Base-by-base conservation (phyloP, 2,329 filamentous ascomycete species). In the Fusarium sterilihyphosum region DNA sequence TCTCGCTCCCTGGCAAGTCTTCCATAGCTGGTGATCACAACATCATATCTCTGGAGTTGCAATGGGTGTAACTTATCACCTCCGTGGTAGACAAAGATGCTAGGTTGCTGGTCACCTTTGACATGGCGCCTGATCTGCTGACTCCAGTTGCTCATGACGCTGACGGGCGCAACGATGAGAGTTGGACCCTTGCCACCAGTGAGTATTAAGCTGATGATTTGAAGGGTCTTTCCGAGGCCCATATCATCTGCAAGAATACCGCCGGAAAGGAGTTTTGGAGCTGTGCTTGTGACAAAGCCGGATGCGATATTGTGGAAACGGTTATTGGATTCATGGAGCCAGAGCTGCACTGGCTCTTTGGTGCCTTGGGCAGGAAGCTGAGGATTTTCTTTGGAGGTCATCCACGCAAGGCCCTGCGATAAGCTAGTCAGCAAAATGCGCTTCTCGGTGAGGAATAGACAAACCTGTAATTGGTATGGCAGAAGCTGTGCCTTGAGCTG, bases 111-210 rank as follows among this genome's bases (percentile, higher is more conserved):
- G n/a, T 92, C 88, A 10, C 86, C 81, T 43, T 90, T 88, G 52
- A 96, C 88, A 78, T 98, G 95, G 43, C 88, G 87, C 71, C 89
- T 85, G 61, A 96, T 93, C 81, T 97, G 94, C 61, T 92, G 90
- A 76, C 90, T 90, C 95, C 95, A 98, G 77, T 97, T 97, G 78
- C 92, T 95, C 93, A 97, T 95, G 26, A 97, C 94, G 59, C 92
- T 92, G 11, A 97, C 88, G 1, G 95, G 95, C 1, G 93, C 91
- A 62, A 97, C 86, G 61, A 98, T 95, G 29, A 98, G 86, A 0
- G 94, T 97, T 4, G 91, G 85, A 8, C 90, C 91, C 6, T 85
- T 80, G 0, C 84, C 84, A 11, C 86, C 86, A 8, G 85, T 85
- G 58, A 95, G 83, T 63, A 98, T 92, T 41, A 97, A 84, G 61